A percentile compares a stretch with the other conserved stretches of the same genome.
Evolutionary conservation across 2,329 filamentous ascomycete species (phyloP).

Genomic region (Acrodontium crateriforme): DNA sequence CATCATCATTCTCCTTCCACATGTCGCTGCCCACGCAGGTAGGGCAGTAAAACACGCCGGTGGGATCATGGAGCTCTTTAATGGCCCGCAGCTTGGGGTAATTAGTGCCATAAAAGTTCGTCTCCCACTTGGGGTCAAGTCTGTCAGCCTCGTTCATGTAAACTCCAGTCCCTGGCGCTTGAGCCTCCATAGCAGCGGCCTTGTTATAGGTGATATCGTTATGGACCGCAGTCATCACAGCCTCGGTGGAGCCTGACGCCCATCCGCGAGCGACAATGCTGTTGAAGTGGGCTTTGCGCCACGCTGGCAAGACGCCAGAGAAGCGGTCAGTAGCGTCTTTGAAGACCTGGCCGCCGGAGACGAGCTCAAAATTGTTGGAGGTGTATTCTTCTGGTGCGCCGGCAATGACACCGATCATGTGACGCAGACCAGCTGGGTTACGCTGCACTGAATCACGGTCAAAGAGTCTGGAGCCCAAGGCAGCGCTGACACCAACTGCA

Average conservation of each 20-base stretch:
- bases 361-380: conserved; percentile 25
- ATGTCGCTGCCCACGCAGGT: conserved; percentile 10
- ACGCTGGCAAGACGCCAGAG: conserved; percentile 38
- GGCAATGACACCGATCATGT: too few relatives aligned
- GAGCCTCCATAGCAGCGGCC: conserved; percentile 18
- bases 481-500: conserved; percentile 8
- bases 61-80: conserved; percentile 7
- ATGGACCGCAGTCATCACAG: conserved; percentile 10
- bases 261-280: conserved; percentile 18
- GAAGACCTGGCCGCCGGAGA: conserved; percentile 22
- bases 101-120: conserved; percentile 9
- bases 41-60: conserved; percentile 8
- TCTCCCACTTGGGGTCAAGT: too few relatives aligned
- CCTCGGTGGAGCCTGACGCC: conserved; percentile 6
- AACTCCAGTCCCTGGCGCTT: conserved; percentile 20
- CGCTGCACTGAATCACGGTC: conserved; percentile 5
- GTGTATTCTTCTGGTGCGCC: conserved; percentile 14
- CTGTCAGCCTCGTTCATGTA: conserved; percentile 25
- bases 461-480: conserved; percentile 17
- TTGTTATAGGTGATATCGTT: conserved; percentile 22
- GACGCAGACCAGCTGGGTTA: conserved; percentile 10
- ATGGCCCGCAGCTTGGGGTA: conserved; percentile 6
- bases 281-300: conserved; percentile 31
- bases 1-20: conserved; percentile 5
- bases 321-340: conserved; percentile 28